Percentiles rank a stretch among this genome's conserved stretches.
These are phyloP conservation scores for Fereydounia khargensis DNA, from an alignment of 1,284 basidiomycete species.

Conservation along the genomic window DNA sequence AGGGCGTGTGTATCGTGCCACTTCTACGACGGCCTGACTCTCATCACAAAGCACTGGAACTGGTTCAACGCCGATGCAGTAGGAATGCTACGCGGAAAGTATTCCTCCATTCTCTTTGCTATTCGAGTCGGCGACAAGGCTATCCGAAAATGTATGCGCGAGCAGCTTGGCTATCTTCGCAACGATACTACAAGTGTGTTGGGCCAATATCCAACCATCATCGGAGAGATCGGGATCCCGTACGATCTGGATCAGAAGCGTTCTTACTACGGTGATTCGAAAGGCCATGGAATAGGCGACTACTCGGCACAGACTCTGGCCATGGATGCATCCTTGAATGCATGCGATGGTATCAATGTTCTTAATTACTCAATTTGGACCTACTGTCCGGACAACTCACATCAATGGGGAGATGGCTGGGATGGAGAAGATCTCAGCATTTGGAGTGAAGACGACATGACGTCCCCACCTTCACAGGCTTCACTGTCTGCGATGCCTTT, in stretches of 20 bases:
- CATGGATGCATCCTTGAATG: slow-evolving; percentile 87
- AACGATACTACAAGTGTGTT: slow-evolving; percentile 65
- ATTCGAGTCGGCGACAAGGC: slow-evolving; percentile 72
- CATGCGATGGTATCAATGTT: slow-evolving; percentile 76
- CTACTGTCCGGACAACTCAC: slow-evolving; percentile 72
- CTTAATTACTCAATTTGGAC: slow-evolving; percentile 89
- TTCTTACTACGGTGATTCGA: slow-evolving; percentile 63
- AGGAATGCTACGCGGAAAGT: slow-evolving; percentile 79
- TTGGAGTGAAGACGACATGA: slow-evolving; percentile 76
- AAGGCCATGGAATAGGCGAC: slow-evolving; percentile 60
- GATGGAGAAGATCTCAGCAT: slow-evolving; percentile 88
- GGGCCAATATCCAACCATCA: slow-evolving; percentile 80
- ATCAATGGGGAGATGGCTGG: slow-evolving; percentile 93
- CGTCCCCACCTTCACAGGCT: no score
- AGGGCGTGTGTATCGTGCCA: slow-evolving; percentile 80
- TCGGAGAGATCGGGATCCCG: slow-evolving; percentile 93
- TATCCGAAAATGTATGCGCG: slow-evolving; percentile 77
- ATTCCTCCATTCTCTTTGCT: slow-evolving; percentile 63
- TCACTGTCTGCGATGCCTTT: no score
- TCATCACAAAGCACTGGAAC: slow-evolving; percentile 64
- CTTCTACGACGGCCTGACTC: slow-evolving; percentile 86
- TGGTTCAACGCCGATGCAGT: slow-evolving; percentile 80
- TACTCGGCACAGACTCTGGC: slow-evolving; percentile 78
- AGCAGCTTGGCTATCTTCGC: slow-evolving; percentile 79
- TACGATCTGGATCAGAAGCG: slow-evolving; percentile 84